Evolutionary conservation across 2,329 filamentous ascomycete species (phyloP).

Genomic region (Alternaria brassicicola): DNA sequence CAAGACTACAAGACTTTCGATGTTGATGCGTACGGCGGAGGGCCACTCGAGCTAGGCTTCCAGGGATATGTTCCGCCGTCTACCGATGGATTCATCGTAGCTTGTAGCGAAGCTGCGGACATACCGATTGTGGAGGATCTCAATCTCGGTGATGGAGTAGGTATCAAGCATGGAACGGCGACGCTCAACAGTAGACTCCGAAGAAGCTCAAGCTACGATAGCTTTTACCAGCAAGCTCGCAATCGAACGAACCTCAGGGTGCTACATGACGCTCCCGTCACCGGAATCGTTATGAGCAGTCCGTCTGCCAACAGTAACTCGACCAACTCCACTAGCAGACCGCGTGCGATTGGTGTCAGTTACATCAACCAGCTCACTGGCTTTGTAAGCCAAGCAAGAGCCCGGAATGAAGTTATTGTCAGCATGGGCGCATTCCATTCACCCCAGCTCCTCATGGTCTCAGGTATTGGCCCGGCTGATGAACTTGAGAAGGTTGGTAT

Average conservation of each 20-base stretch:
- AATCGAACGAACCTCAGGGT: slow-evolving; percentile 39
- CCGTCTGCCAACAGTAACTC: neutral
- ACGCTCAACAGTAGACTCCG: slow-evolving; percentile 27
- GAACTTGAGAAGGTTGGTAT: slow-evolving; percentile 33
- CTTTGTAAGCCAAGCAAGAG: slow-evolving; percentile 34
- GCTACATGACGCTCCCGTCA: slow-evolving; percentile 36
- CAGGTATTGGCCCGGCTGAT: slow-evolving; percentile 43
- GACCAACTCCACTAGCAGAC: slow-evolving; percentile 8
- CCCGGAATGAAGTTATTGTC: slow-evolving; percentile 37
- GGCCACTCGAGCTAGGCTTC: slow-evolving; percentile 38
- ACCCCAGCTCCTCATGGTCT: slow-evolving; percentile 51
- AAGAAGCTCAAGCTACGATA: slow-evolving; percentile 40
- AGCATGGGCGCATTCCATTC: slow-evolving; percentile 44
- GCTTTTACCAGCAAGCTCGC: slow-evolving; percentile 38
- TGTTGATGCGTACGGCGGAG: slow-evolving; percentile 32
- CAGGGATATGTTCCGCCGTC: slow-evolving; percentile 40
- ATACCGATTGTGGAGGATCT: slow-evolving; percentile 45
- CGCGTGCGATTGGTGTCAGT: slow-evolving; percentile 33
- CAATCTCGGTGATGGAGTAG: slow-evolving; percentile 38
- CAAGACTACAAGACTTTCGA: slow-evolving; percentile 40
- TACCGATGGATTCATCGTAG: slow-evolving; percentile 36
- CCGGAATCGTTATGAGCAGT: slow-evolving; percentile 28
- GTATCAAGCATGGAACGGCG: slow-evolving; percentile 42
- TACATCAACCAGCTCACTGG: slow-evolving; percentile 36
- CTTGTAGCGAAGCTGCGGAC: slow-evolving; percentile 33